Evolutionary conservation across 2,329 filamentous ascomycete species (phyloP), one percentile per base, ranked within the genome.

Genomic region (Biscogniauxia marginata): DNA sequence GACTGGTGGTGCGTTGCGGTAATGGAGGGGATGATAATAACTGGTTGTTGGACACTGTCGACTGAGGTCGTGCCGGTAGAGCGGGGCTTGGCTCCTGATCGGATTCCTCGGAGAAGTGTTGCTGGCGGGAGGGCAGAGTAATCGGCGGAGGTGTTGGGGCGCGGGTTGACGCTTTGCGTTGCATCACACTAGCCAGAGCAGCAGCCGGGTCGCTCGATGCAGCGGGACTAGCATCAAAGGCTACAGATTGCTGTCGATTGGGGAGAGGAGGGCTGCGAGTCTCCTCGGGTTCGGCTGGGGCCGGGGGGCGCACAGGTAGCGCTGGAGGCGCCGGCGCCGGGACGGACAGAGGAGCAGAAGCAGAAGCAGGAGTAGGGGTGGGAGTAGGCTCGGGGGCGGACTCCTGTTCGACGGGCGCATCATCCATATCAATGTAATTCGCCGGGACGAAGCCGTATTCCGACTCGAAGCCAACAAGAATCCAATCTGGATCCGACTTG

Each of bases 391-490:
- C 61, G 6, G 58, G 50, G 24, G 53, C 54, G 11, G 60, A 25
- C 47, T 74, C 74, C 49, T 73, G 74, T 24, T 75, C 70, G 8
- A 67, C 65, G 5, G 65, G 69, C 23, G 71, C 72, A 44, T 82
- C 79, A 48, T 79, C 73, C 51, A 91, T 74, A 64, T 98, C 91
- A 63, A 98, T 96, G 72, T 99, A 99, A 74, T 98, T 99, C 58
- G 93, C 85, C 3, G 95, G 95, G 53, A 90, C 95, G 73, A 99
- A 99, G 49, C 95, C 95, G 77, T 87, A 99, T 63, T 97, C 91
- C 52, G 84, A 85, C 64, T 92, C 86, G 46, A 88, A 78, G 18
- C 93, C 93, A 24, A 96, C 93, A 50, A 99, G 79, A 60, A 95
- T 96, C 95, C 95, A 99, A 75, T 99, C 95, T 13, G 91, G 91